Conservation (phyloP, 2,329 filamentous ascomycete species). For the Beauveria bassiana region DNA sequence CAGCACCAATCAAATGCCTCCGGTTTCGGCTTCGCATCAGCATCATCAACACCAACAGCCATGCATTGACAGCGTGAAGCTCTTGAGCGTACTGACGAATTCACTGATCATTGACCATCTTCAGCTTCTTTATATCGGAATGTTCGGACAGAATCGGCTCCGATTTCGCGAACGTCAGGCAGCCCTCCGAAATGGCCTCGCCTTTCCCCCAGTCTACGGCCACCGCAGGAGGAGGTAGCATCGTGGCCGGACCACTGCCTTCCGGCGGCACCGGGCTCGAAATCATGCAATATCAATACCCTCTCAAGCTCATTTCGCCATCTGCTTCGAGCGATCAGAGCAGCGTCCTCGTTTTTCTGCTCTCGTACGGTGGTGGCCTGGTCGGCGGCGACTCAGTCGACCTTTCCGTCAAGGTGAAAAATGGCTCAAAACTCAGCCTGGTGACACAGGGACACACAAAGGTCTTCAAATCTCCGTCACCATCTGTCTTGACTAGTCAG, state of each 20-base stretch:
- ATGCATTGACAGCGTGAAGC: not conserved
- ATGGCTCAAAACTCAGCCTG: constrained; percentile 57
- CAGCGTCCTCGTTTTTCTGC: constrained; percentile 75
- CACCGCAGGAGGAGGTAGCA: constrained; percentile 67
- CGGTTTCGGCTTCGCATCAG: not conserved
- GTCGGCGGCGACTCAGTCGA: constrained; percentile 79
- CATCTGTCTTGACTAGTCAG: constrained; percentile 50
- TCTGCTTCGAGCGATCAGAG: constrained; percentile 54
- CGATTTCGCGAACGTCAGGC: not conserved
- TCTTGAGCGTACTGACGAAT: not conserved
- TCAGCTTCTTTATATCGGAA: not conserved
- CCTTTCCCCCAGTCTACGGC: constrained; percentile 71
- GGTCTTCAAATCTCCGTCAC: constrained; percentile 72
- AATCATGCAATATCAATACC: constrained; percentile 81
- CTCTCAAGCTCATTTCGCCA: constrained; percentile 85
- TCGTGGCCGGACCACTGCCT: constrained; percentile 66
- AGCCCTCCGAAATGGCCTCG: constrained; percentile 41
- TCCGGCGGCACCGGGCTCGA: constrained; percentile 64
- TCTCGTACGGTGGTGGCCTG: constrained; percentile 91
- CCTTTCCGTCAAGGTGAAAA: constrained; percentile 59
- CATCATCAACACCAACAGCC: not conserved
- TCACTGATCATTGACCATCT: too few species aligned
- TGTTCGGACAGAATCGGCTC: not conserved
- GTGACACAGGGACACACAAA: constrained; percentile 82
- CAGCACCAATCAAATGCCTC: not conserved